Evolutionary conservation across 2,329 filamentous ascomycete genomes (phyloP), one percentile per base, ranked within the genome.

Genomic region (Monascus ruber): DNA sequence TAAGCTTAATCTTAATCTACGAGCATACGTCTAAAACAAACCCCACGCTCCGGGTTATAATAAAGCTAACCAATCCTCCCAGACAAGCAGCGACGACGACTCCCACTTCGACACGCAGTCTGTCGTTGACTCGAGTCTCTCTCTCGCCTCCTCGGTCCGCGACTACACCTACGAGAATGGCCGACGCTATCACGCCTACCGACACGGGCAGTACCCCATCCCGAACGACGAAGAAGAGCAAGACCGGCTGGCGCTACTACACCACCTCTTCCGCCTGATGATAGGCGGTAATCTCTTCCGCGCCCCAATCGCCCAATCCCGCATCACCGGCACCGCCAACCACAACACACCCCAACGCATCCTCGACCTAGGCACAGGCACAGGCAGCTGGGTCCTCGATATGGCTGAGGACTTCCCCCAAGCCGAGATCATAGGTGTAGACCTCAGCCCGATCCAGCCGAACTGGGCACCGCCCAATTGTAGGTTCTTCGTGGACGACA

Each of bases 391-490:
- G 58, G 56, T 54, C 26, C 34, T 72, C 6, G 70, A 72, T 40
- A 63, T 71, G 45, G 67, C 61, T 9, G 63, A 65, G 37, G 42
- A 52, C 29, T 57, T 56, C 43, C 61, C 62, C 4, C 29, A 50
- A 6, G 53, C 58, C 8, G 52, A 63, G 48, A 53, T 64, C 33
- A 45, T 59, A 27, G 59, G 57, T 24, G 62, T 55, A 10, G 62
- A 56, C 41, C 56, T 58, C 9, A 62, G 48, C 32, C 57, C 51
- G 11, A 64, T 58, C 46, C 62, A 57, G 42, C 56, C 59, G 1
- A 51, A 37, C 42, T 61, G 52, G 48, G 65, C 72, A 3, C 70
- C 71, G 2, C 60, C 68, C 1, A 75, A 76, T 38, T 60, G 72
- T 3, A 52, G 56, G 6, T 75, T 74, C 45, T 64, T 67, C n/a